Base-by-base conservation (phyloP, 345 rosid species). In the Eucalyptus pauciflora region DNA sequence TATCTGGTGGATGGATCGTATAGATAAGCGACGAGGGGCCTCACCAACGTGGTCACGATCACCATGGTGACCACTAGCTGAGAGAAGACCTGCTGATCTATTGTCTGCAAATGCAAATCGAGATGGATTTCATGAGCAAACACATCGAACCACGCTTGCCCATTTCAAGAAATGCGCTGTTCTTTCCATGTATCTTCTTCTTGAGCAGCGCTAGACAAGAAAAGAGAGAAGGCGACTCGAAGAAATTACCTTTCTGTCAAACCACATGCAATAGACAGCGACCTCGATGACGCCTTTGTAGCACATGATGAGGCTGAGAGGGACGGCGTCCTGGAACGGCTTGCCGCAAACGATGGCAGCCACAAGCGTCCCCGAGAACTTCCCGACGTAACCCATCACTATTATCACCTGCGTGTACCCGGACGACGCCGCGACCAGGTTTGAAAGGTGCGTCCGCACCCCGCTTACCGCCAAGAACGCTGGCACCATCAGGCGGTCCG, bases 241-340 rank as follows among this genome's bases (percentile, higher is more conserved):
- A 20, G 46, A 41, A 41, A 76, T 76, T 76, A 93, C 94, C 86
- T 90, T 85, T 16, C 43, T 49, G 50, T 50, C 80, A 58, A 50
- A 88, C 89, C 88, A 88, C n/a, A 18, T 50, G 69, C 76, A 48
- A 12, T 88, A 86, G 58, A 90, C 12, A 54, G 88, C 64, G 56
- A 91, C 52, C 54, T 93, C 94, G 52, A 92, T 85, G 54, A 90
- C 62, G 79, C 93, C 94, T 79, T 86, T 83, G 85, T 83, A 64
- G 88, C 89, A 89, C 93, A 93, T 91, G 69, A 93, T 90, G 58
- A 93, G 91, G 56, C 90, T 89, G 81, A 93, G 91, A 29, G 92
- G 86, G 85, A 91, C 86, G 45, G 92, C 90, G 33, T 93, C 94
- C 87, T 86, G 51, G 29, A 90, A 46, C 17, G 91, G 91, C 88